Percentiles rank a stretch among this genome's conserved stretches.
phyloP scores from a whole-genome alignment of 495 filamentous ascomycete genomes.

The Neurospora sublineolata region DNA sequence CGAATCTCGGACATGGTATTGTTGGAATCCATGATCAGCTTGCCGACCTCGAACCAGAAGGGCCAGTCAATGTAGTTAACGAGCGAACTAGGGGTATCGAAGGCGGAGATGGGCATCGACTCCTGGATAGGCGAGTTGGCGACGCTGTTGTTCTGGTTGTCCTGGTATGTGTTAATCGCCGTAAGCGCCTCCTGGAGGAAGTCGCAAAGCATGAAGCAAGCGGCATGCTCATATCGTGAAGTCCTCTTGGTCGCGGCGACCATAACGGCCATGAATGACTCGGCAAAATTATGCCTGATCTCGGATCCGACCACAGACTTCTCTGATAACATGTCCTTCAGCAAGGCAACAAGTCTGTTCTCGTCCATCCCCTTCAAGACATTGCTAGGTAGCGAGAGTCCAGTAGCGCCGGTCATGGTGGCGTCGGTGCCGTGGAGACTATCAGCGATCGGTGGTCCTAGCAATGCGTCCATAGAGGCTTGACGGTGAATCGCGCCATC shows the following conservation, averaged over 20 bases:
- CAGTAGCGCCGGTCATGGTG: constrained; percentile 51
- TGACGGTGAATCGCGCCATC: constrained; percentile 78
- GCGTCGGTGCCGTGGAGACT: constrained; percentile 63
- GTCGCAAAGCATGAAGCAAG: constrained; percentile 87
- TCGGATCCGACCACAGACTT: constrained; percentile 38
- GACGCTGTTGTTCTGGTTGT: constrained; percentile 35
- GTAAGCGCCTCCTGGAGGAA: constrained; percentile 67
- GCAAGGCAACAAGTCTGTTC: constrained; percentile 76
- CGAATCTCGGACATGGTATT: constrained; percentile 93
- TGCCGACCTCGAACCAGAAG: constrained; percentile 82
- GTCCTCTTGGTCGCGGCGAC: constrained; percentile 63
- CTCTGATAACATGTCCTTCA: constrained; percentile 75
- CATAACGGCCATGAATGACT: constrained; percentile 63
- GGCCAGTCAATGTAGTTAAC: constrained; percentile 56
- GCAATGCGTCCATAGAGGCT: constrained; percentile 38
- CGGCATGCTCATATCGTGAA: constrained; percentile 74
- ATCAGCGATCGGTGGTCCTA: constrained; percentile 62
- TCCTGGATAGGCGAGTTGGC: constrained; percentile 14
- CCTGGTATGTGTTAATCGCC: constrained; percentile 25
- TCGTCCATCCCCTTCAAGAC: constrained; percentile 77
- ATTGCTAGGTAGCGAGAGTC: constrained; percentile 41
- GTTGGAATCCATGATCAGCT: constrained; percentile 72
- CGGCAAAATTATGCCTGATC: constrained; percentile 61
- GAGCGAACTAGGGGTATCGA: constrained; percentile 2
- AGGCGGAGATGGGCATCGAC: neutral